Conservation (phyloP, 2,329 filamentous ascomycete species). For the Coccinonectria pachysandricola region DNA sequence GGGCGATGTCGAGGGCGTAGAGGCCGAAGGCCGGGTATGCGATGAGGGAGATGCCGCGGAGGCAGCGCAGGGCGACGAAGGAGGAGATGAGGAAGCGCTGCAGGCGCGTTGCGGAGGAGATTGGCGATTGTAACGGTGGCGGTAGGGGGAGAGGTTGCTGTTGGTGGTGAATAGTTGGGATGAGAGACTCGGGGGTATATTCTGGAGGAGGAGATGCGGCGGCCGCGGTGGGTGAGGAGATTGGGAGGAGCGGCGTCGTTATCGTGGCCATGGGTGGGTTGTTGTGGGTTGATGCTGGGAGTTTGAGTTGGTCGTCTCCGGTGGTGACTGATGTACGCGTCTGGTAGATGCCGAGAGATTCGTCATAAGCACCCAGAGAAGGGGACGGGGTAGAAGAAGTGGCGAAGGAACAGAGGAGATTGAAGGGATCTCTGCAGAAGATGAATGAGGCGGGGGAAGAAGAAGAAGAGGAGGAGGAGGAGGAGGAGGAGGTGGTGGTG, state of each 20-base stretch:
- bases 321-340: background rate
- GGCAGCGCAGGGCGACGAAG: slow-evolving; percentile 17
- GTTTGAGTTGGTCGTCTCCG: slow-evolving; percentile 1
- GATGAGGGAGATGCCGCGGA: slow-evolving; percentile 20
- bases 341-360: background rate
- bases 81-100: slow-evolving; percentile 15
- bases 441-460: too few relatives aligned
- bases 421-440: too few relatives aligned
- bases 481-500: too few relatives aligned
- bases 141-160: background rate
- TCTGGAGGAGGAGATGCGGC: slow-evolving; percentile 6
- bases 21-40: slow-evolving; percentile 19
- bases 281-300: background rate
- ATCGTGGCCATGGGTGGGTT: slow-evolving; percentile 10
- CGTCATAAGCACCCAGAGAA: slow-evolving; percentile 2
- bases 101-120: slow-evolving; percentile 8
- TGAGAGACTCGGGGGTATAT: background rate
- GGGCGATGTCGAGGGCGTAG: slow-evolving; percentile 20
- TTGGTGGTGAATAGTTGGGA: too few relatives aligned
- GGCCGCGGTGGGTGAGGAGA: slow-evolving; percentile 14
- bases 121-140: slow-evolving; percentile 1
- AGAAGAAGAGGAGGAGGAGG: too few relatives aligned
- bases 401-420: too few relatives aligned
- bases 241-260: slow-evolving; percentile 16
- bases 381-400: too few relatives aligned